Conservation (phyloP, 2,329 filamentous ascomycete species). For the Fusarium nygamai region DNA sequence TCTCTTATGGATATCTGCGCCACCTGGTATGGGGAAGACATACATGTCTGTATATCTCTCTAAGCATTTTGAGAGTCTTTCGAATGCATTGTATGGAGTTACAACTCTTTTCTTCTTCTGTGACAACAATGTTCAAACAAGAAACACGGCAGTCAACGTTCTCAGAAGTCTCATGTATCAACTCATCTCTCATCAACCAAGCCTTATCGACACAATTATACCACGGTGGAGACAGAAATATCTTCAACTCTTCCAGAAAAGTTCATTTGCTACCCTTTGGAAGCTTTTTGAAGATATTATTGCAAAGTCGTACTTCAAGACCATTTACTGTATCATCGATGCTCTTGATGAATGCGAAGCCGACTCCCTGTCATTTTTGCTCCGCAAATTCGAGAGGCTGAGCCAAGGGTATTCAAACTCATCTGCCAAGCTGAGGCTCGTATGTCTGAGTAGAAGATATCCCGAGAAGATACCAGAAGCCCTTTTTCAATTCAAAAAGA, state of each 20-base stretch:
- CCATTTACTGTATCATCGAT: slow-evolving; percentile 1
- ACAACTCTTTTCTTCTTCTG: background rate
- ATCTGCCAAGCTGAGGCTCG: background rate
- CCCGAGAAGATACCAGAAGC: background rate
- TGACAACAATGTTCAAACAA: rapidly evolving
- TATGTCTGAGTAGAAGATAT: background rate
- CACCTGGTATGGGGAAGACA: background rate
- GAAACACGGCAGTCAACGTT: background rate
- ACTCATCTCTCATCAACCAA: background rate
- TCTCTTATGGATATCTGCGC: background rate
- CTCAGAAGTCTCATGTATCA: background rate
- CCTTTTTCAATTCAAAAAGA: rapidly evolving
- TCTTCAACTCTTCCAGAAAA: rapidly evolving
- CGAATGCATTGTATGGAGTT: too few relatives aligned
- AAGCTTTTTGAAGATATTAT: background rate
- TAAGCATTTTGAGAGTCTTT: too few relatives aligned
- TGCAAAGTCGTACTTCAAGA: rapidly evolving
- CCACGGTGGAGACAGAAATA: background rate
- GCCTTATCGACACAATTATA: rapidly evolving
- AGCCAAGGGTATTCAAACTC: rapidly evolving
- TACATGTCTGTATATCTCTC: background rate
- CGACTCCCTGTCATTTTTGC: rapidly evolving
- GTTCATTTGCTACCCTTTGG: background rate
- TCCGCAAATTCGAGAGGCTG: background rate
- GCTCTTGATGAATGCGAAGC: slow-evolving; percentile 17